These are phyloP conservation scores for Entomortierella lignicola DNA, from an alignment of 192 early-diverging fungal species.

Conservation along the genomic window DNA sequence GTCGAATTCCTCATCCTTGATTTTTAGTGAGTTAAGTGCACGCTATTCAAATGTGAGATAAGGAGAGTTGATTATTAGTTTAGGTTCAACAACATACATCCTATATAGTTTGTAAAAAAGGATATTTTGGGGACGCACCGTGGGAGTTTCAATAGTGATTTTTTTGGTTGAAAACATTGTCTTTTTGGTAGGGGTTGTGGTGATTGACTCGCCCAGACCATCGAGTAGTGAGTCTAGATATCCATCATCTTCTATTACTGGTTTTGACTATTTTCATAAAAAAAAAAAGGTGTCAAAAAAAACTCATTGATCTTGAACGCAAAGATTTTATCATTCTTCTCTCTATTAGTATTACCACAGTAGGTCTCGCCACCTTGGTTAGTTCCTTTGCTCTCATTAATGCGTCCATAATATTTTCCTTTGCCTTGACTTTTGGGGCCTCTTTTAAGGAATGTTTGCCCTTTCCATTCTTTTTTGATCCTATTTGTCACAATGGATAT, in stretches of 20 bases:
- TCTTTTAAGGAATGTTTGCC: slow-evolving; percentile 13
- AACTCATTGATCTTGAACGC: too few species aligned
- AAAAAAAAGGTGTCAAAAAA: too few species aligned
- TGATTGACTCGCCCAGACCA: slow-evolving; percentile 14
- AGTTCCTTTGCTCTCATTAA: slow-evolving; percentile 42
- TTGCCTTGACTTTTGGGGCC: slow-evolving; percentile 25
- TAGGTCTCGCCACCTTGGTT: slow-evolving; percentile 13
- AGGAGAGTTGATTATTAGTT: not conserved
- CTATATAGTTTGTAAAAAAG: not conserved
- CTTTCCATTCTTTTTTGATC: slow-evolving; percentile 45
- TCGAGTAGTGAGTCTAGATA: slow-evolving; percentile 42
- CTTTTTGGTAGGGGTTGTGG: slow-evolving; percentile 28
- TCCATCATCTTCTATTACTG: slow-evolving; percentile 25
- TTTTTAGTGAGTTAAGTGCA: slow-evolving; percentile 38
- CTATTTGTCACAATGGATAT: slow-evolving; percentile 1
- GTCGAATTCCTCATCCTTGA: slow-evolving; percentile 39
- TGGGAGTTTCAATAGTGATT: slow-evolving; percentile 25
- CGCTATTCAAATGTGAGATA: not conserved
- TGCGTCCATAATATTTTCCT: slow-evolving; percentile 44
- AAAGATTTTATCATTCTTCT: too few species aligned
- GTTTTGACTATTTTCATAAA: slow-evolving; percentile 20
- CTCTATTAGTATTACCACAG: slow-evolving; percentile 1
- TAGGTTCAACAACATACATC: not conserved
- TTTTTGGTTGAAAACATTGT: slow-evolving; percentile 5
- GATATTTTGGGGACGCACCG: slow-evolving; percentile 11